Base-by-base conservation (phyloP, 2,329 filamentous ascomycete genomes). In the Penicillium sp. region DNA sequence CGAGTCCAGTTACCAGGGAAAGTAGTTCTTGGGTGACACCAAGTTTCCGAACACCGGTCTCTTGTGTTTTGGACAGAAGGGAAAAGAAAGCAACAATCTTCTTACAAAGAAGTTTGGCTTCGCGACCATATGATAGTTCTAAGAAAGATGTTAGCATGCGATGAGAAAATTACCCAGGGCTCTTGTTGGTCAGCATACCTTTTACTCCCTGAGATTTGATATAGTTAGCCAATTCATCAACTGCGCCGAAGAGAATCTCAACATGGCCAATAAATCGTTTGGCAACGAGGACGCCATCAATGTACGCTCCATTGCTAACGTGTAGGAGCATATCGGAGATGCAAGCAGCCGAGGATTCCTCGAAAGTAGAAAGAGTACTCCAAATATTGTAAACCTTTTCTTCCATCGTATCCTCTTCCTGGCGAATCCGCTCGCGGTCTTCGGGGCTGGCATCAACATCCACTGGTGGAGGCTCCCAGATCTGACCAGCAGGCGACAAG, bases 261-360 rank as follows among this genome's bases (percentile, higher is more conserved):
- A 99, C 90, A 67, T 99, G 94, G 69, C 88, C 88, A 60, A 99
- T 99, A 75, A 99, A 99, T 68, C 89, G 91, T 74, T 94, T 95
- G 20, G 94, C 94, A 20, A 96, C 90, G 66, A 97, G 82, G 32
- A 99, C 91, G 17, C 94, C 94, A 67, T 97, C 93, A 52, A 97
- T 84, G 70, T 97, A 97, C 18, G 91, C 91, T 29, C 93, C 94
- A 69, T 99, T 99, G 80, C 93, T 97, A 56, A 99, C 94, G 71
- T 99, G 93, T 50, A 99, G 80, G 41, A 99, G 85, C 94, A 99
- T 99, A 70, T 99, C 94, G 10, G 94, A 97, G 61, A 99, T 99
- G 76, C 94, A 97, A 10, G 93, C 94, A 4, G 94, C 94, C 2
- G 93, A 97, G 4, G 93, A 96, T 72, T 99, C 94, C 72, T 99